A percentile compares a stretch with the other conserved stretches of the same genome.
These are phyloP conservation scores for Fusarium newnesense DNA, from an alignment of 2,329 filamentous ascomycete genomes.

Conservation along the genomic window DNA sequence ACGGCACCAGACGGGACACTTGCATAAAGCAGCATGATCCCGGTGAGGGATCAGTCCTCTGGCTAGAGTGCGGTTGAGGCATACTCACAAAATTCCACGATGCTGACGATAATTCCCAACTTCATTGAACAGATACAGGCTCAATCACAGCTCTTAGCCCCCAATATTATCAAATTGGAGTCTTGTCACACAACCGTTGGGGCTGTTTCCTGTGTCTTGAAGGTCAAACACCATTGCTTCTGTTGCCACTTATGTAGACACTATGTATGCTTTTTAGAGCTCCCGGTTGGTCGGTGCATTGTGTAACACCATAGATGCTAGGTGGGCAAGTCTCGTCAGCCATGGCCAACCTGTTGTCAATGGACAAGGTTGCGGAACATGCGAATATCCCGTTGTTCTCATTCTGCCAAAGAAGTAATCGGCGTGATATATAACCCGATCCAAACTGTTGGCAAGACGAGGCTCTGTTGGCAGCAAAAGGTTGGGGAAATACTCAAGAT, in stretches of 20 bases:
- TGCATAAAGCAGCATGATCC: background rate
- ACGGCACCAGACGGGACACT: background rate
- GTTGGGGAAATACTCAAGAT: background rate
- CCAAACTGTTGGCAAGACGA: background rate
- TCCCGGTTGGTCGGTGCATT: background rate
- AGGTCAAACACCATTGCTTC: no score
- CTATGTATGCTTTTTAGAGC: background rate
- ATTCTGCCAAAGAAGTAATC: background rate
- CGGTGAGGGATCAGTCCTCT: background rate
- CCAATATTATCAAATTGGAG: background rate
- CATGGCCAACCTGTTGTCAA: background rate
- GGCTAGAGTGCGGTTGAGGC: background rate
- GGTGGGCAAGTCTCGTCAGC: background rate
- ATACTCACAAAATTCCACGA: no score
- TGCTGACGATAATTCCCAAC: background rate
- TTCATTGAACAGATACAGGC: rapidly evolving
- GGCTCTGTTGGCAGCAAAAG: rapidly evolving
- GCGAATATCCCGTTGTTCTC: no score
- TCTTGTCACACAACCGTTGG: background rate
- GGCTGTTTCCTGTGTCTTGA: background rate
- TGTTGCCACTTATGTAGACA: background rate
- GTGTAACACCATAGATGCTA: background rate
- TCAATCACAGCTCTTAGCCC: rapidly evolving
- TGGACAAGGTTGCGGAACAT: background rate
- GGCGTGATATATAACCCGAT: rapidly evolving